Evolutionary conservation across 208 protist species (phyloP).

Genomic region (Phytomonas serpens): DNA sequence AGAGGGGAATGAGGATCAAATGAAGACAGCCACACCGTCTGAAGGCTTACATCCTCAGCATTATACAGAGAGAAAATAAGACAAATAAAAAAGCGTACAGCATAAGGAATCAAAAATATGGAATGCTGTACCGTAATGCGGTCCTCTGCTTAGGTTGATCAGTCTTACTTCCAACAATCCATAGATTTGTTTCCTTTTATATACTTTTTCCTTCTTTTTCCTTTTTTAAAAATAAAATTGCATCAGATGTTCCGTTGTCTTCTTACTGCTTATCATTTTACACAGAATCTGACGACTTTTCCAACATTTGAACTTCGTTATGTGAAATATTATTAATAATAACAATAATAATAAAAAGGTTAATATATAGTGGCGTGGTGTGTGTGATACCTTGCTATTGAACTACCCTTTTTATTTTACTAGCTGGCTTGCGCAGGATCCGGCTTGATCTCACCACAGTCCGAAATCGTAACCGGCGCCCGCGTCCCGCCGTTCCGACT

Average conservation of each 20-base stretch:
- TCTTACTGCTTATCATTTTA: not conserved
- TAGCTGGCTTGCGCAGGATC: conserved; percentile 14
- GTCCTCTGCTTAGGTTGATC: not conserved
- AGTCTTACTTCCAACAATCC: not conserved
- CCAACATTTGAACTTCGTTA: not conserved
- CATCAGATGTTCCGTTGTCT: not conserved
- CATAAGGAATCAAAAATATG: not conserved
- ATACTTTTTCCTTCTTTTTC: not conserved
- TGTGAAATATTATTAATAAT: not conserved
- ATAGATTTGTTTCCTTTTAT: not conserved
- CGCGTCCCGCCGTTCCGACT: conserved; percentile 38
- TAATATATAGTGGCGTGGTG: not conserved
- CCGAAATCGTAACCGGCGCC: conserved; percentile 50
- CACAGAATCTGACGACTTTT: not conserved
- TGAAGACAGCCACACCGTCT: not conserved
- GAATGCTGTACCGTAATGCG: not conserved
- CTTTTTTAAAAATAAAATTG: not conserved
- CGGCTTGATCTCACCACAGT: conserved; percentile 94
- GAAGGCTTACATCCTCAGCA: not conserved
- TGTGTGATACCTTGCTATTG: not conserved
- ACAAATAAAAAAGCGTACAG: not conserved
- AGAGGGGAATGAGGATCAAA: not conserved
- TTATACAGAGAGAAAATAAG: not conserved
- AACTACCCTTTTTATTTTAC: not conserved
- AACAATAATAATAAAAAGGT: not conserved